These are phyloP conservation scores for Backusella mclennaniae DNA, from an alignment of 192 early-diverging fungal species.

Conservation along the genomic window DNA sequence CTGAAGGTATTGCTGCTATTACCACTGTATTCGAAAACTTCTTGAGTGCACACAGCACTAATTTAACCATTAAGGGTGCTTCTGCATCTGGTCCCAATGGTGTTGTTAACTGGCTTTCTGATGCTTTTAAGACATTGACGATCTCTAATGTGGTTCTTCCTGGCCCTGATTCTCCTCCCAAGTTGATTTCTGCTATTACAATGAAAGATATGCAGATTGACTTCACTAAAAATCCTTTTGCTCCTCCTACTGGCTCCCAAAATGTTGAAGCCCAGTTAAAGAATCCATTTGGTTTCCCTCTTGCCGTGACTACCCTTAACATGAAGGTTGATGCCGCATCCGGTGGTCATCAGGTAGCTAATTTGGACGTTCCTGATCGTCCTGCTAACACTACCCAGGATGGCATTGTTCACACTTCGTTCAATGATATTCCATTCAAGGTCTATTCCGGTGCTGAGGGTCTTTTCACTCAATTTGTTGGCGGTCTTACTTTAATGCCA, in stretches of 20 bases:
- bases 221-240: constrained; percentile 46
- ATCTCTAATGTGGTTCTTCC: constrained; percentile 34
- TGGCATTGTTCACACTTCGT: constrained; percentile 22
- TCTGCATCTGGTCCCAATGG: constrained; percentile 35
- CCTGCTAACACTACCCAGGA: constrained; percentile 19
- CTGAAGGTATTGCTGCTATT: constrained; percentile 44
- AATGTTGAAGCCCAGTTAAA: constrained; percentile 40
- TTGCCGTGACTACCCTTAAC: constrained; percentile 42
- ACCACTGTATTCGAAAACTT: constrained; percentile 51
- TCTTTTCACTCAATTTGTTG: constrained; percentile 32
- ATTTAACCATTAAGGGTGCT: constrained; percentile 28
- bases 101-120: constrained; percentile 35
- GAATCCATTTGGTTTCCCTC: constrained; percentile 43
- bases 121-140: constrained; percentile 46
- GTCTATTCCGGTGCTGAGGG: constrained; percentile 22
- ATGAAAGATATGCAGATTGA: constrained; percentile 48
- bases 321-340: constrained; percentile 39
- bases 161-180: constrained; percentile 26
- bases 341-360: constrained; percentile 23
- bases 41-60: constrained; percentile 37
- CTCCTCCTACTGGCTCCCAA: constrained; percentile 43
- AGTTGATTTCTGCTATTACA: constrained; percentile 38
- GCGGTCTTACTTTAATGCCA: constrained; percentile 20
- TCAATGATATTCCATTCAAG: constrained; percentile 33
- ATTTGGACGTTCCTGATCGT: constrained; percentile 22